Evolutionary conservation across 2,329 filamentous ascomycete species (phyloP).

Genomic region (Fusarium begoniae): DNA sequence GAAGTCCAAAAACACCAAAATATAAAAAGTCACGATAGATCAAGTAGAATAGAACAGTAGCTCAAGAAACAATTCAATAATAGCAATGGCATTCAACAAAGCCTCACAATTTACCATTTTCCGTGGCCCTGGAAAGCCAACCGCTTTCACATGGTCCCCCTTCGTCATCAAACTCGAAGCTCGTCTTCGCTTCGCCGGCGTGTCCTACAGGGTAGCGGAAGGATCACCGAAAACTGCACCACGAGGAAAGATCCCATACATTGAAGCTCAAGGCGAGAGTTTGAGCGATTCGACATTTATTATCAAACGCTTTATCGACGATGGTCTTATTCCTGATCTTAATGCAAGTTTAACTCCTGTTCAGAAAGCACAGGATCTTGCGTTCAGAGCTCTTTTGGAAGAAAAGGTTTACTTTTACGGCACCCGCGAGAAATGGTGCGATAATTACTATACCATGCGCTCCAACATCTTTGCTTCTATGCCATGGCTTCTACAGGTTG

Average conservation of each 20-base stretch:
- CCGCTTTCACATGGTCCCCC: slow-evolving; percentile 64
- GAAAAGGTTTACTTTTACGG: slow-evolving; percentile 69
- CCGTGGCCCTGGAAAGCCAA: slow-evolving; percentile 57
- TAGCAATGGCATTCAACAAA: background rate
- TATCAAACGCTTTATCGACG: slow-evolving; percentile 52
- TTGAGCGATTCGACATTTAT: slow-evolving; percentile 67
- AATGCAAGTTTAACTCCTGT: slow-evolving; percentile 52
- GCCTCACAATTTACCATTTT: slow-evolving; percentile 49
- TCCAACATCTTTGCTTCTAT: slow-evolving; percentile 57
- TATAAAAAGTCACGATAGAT: background rate
- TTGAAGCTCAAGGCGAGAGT: slow-evolving; percentile 48
- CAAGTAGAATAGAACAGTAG: background rate
- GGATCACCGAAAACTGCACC: slow-evolving; percentile 60
- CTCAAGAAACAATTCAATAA: too few relatives aligned
- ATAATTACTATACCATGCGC: slow-evolving; percentile 69
- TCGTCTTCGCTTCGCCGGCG: slow-evolving; percentile 62
- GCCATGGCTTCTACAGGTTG: slow-evolving; percentile 60
- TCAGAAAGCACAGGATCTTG: slow-evolving; percentile 59
- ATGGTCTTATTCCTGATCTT: slow-evolving; percentile 57
- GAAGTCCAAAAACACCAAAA: background rate
- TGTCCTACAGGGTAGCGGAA: slow-evolving; percentile 56
- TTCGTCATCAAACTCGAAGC: slow-evolving; percentile 71
- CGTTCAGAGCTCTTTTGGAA: slow-evolving; percentile 64
- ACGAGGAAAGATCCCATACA: slow-evolving; percentile 69
- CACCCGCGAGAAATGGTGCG: slow-evolving; percentile 64